Evolutionary conservation across 2,329 filamentous ascomycete species (phyloP), one percentile per base, ranked within the genome.

Genomic region (Sordariomycetes sp.): DNA sequence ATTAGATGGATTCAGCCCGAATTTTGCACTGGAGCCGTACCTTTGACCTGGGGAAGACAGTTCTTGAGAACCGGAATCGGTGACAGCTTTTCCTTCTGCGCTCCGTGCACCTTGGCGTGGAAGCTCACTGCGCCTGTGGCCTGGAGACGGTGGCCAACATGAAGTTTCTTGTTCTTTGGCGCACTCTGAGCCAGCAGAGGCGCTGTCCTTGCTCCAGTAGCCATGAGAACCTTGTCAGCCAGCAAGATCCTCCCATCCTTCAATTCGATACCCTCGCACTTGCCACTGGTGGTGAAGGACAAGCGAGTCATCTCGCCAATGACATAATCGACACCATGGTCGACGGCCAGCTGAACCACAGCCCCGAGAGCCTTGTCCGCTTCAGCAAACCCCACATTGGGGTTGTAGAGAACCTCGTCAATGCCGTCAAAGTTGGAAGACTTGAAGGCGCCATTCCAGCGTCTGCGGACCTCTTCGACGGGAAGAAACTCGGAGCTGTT

Each of bases 301-400:
- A 79, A 49, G 30, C 35, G 51, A 32, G 40, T 46, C 56, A 72
- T 63, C 44, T 70, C 65, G 16, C 66, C 70, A 4, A 64, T 57
- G 11, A 73, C 58, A 39, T 75, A 76, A 43, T 70, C 63, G 41
- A 73, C 72, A 6, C 74, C 75, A 21, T 67, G 50, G 34, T 67
- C 61, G 8, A 76, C 46, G 17, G 62, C 66, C 33, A 60, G 60
- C 38, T 68, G 64, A 6, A 72, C 71, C 11, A 78, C 66, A 10
- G 69, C 70, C 33, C 59, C 55, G 31, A 79, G 53, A 24, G 68
- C 64, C 49, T 75, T 69, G 36, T 72, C 72, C 10, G 74, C 74
- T 33, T 72, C 68, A 14, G 65, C 72, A 63, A 72, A 78, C 3
- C 74, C 74, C 49, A 71, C 74, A 21, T 63, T 68, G 39, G 67